These are phyloP conservation scores for Alternaria viburni DNA, from an alignment of 2,329 filamentous ascomycete species.

Conservation along the genomic window DNA sequence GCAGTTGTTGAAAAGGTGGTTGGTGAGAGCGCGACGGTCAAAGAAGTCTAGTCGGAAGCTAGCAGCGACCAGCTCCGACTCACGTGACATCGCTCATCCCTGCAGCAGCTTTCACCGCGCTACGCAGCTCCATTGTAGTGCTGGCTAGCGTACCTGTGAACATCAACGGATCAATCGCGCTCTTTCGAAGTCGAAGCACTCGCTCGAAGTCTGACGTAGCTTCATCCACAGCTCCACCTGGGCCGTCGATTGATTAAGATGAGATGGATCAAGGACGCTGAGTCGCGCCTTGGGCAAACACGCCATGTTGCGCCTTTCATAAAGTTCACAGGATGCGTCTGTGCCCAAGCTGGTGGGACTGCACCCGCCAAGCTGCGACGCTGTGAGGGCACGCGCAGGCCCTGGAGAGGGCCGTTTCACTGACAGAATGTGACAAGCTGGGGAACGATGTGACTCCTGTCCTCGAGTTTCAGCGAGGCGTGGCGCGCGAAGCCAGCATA, in stretches of 20 bases:
- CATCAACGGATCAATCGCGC: not conserved
- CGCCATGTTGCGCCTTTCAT: slow-evolving; percentile 2
- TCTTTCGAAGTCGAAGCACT: not conserved
- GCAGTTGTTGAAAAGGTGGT: slow-evolving; percentile 28
- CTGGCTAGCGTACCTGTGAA: slow-evolving; percentile 1
- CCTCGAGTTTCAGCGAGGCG: not conserved
- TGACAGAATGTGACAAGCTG: slow-evolving; percentile 1
- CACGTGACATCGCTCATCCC: slow-evolving; percentile 24
- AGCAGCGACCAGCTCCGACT: slow-evolving; percentile 8
- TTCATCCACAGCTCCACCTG: not conserved
- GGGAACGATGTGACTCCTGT: not conserved
- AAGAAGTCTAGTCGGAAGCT: slow-evolving; percentile 9
- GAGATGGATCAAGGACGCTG: slow-evolving; percentile 1
- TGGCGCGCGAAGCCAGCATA: not conserved
- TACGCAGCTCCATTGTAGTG: not conserved
- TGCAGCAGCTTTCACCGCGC: slow-evolving; percentile 12
- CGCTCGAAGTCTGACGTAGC: not conserved
- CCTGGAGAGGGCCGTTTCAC: slow-evolving; percentile 7
- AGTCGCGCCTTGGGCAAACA: slow-evolving; percentile 7
- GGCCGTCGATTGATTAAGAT: not conserved
- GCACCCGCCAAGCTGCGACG: slow-evolving; percentile 6
- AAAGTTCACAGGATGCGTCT: not conserved
- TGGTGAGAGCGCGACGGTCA: slow-evolving; percentile 23
- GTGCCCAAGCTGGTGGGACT: slow-evolving; percentile 11
- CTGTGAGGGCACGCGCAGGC: not conserved